Evolutionary conservation across 371 early-diverging fungal species (phyloP).

Genomic region (Batkoa obscura): DNA sequence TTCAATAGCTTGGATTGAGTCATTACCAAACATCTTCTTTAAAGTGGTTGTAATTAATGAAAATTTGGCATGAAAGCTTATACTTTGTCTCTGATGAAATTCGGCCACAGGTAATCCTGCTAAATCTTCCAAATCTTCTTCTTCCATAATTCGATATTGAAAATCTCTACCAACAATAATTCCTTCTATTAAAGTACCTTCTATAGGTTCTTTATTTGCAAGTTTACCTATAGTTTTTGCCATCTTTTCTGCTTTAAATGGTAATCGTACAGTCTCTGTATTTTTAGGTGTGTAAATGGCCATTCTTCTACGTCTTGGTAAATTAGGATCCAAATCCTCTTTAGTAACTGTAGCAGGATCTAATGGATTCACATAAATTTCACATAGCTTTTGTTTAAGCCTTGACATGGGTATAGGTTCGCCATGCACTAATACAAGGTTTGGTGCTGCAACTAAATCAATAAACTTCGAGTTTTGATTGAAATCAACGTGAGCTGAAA

Average conservation of each 20-base stretch:
- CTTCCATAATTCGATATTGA: conserved; percentile 64
- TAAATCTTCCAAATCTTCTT: conserved; percentile 55
- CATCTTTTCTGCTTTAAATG: conserved; percentile 89
- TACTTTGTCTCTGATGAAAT: conserved; percentile 55
- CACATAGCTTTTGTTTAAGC: conserved; percentile 63
- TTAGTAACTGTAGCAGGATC: not conserved
- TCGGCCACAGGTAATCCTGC: conserved; percentile 56
- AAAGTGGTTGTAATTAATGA: conserved; percentile 72
- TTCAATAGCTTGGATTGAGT: conserved; percentile 13
- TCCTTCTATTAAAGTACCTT: conserved; percentile 46
- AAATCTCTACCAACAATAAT: conserved; percentile 80
- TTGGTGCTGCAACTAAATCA: conserved; percentile 85
- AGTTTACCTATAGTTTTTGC: conserved; percentile 78
- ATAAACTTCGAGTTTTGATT: conserved; percentile 98
- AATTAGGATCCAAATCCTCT: not conserved
- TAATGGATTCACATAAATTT: conserved; percentile 33
- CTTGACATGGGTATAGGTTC: conserved; percentile 98
- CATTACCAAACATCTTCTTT: conserved; percentile 75
- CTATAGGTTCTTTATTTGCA: too few relatives aligned
- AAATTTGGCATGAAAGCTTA: conserved; percentile 60
- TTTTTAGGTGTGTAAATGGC: conserved; percentile 87
- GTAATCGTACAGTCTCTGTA: conserved; percentile 80
- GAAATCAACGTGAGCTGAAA: conserved; percentile 99
- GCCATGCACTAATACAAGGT: conserved; percentile 98
- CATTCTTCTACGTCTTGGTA: conserved; percentile 30